Conservation (phyloP, 2,329 filamentous ascomycete species). For the Ceratocystis papillata region DNA sequence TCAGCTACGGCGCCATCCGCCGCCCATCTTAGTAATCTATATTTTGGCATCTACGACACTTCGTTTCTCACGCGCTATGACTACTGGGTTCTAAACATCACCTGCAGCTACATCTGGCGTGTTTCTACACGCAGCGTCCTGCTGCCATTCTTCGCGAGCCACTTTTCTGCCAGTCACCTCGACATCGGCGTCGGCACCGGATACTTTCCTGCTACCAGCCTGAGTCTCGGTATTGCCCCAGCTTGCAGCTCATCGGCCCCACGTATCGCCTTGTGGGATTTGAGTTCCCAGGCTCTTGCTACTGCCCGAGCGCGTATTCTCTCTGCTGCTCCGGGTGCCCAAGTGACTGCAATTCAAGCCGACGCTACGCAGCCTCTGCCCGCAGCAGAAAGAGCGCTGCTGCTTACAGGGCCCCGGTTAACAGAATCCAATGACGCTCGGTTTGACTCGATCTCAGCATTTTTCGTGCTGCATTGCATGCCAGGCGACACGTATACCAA, state of each 20-base stretch:
- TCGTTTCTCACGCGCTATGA: slow-evolving; percentile 29
- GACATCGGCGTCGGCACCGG: slow-evolving; percentile 36
- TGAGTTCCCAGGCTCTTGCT: slow-evolving; percentile 31
- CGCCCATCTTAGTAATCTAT: slow-evolving; percentile 10
- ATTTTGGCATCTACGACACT: slow-evolving; percentile 19
- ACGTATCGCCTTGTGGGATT: slow-evolving; percentile 33
- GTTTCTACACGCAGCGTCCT: slow-evolving; percentile 30
- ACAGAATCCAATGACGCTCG: slow-evolving; percentile 20
- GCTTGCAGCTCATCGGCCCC: slow-evolving; percentile 25
- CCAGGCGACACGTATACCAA: slow-evolving; percentile 17
- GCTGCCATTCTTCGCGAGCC: slow-evolving; percentile 31
- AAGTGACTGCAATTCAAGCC: slow-evolving; percentile 29
- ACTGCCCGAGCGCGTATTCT: slow-evolving; percentile 28
- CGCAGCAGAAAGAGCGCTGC: slow-evolving; percentile 25
- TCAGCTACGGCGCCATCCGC: slow-evolving; percentile 2
- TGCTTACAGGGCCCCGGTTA: not conserved
- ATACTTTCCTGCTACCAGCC: slow-evolving; percentile 31
- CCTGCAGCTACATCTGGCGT: slow-evolving; percentile 32
- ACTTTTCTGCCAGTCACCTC: slow-evolving; percentile 33
- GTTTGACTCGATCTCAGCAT: slow-evolving; percentile 22
- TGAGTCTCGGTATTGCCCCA: slow-evolving; percentile 25
- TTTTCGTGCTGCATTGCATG: slow-evolving; percentile 22
- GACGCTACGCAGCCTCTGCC: slow-evolving; percentile 35
- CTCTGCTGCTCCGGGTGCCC: slow-evolving; percentile 23
- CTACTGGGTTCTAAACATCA: slow-evolving; percentile 31